Evolutionary conservation across 2,329 filamentous ascomycete genomes (phyloP), one percentile per base, ranked within the genome.

Genomic region (Orbilia oligospora): DNA sequence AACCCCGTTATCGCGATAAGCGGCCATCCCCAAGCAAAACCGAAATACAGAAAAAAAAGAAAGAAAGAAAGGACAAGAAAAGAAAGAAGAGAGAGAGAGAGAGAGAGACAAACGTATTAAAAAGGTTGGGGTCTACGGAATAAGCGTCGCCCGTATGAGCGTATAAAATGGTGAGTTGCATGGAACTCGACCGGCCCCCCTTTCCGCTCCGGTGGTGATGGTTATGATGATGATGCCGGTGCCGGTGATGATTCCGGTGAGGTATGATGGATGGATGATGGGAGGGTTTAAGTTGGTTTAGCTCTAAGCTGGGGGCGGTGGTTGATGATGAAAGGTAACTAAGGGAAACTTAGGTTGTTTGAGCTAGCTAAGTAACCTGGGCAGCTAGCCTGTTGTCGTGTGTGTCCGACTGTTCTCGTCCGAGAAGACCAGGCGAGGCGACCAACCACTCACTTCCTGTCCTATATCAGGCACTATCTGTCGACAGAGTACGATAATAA

Each of bases 91-190:
- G 10, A 22, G 14, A 67, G 20, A 41, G 66, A 14, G 20, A n/a
- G 36, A 65, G 44, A 18, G 22, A 22, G n/a, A 76, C 81, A 61
- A 69, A 82, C 81, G 81, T 79, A 49, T 66, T 63, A 63, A 82
- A 82, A 63, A 64, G 56, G 58, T 77, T 65, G 18, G 80, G 70
- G 72, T 82, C 81, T 71, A 81, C 81, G 72, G 80, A 79, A 58
- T 81, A 78, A 71, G 69, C 79, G 70, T 80, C 81, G 71, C 81
- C 81, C 56, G 80, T 80, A 46, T 82, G 81, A 75, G 81, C 81
- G 73, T 76, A 80, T 38, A 81, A 76, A 38, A 82, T 80, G 67
- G 76, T 64, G 71, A 82, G 80, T 71, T 80, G 80, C 81, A 82
- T 82, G 72, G 16, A 76, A 76, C 66, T 61, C 72, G 72, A 63